Base-by-base conservation (phyloP, 169 alveolate species). In the Neospora caninum region DNA sequence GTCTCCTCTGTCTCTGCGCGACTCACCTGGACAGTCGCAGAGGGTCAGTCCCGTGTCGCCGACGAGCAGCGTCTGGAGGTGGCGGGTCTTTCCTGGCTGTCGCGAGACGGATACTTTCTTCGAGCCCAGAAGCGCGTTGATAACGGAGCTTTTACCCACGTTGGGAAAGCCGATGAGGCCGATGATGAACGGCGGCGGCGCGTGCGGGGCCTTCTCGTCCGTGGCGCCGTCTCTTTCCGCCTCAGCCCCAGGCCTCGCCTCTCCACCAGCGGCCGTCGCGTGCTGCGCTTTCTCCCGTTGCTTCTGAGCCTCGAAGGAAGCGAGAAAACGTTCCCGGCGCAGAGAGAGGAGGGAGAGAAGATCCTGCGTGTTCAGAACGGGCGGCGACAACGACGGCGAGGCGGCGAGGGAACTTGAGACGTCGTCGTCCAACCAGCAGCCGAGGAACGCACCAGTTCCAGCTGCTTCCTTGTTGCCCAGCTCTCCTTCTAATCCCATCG, bases 161-260 rank as follows among this genome's bases (percentile, higher is more conserved):
- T 99, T 99, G 31, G 99, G 99, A 96, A 97, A 99, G n/a, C 99
- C 99, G 20, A 99, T 99, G 97, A 98, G 97, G 34, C 99, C 99
- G 36, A 99, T 98, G 82, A 97, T 97, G 49, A 97, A 94, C 43
- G 97, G 84, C 43, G 84, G 84, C 43, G 42, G 45, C 25, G 38
- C 84, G 22, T 4, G 27, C 39, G 25, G n/a, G 27, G 84, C 84
- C 25, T 27, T n/a, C 43, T 73, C 43, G 16, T 73, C 84, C 20
- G 84, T n/a, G 38, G 80, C 39, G 27, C n/a, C 4, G 39, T 13
- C 84, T 9, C 16, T n/a, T 1, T 16, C 84, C 84, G 84, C 84
- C 49, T 31, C 70, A 25, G 70, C 25, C 70, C 31, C 25, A 16
- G 70, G 31, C 16, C 16, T 25, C 16, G 70, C 70, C 16, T 25